Base-by-base conservation (phyloP, 306 rosid genomes). In the Cucurbita moschata region DNA sequence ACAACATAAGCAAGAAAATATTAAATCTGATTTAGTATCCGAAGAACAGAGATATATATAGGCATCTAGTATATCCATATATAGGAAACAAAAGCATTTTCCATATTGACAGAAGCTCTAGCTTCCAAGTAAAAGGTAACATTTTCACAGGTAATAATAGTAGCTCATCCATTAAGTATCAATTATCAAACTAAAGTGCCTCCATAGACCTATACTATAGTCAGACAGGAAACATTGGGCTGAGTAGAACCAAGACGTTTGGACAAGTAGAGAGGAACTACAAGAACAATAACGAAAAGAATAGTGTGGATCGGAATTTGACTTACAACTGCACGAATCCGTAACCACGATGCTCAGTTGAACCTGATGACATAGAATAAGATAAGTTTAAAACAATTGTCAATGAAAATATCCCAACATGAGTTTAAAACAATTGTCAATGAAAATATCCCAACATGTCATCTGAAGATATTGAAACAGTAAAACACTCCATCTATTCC, bases 241-340 rank as follows among this genome's bases (percentile, higher is more conserved):
- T 37, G 6, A 61, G 38, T 35, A 61, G 10, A 61, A 37, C 39
- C 12, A 30, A 13, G 26, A 54, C 21, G 16, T 26, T 15, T 69
- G 72, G n/a, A 21, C 55, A 53, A 19, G 23, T 65, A 65, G 37
- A 64, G 16, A 6, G 16, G 26, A 68, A 77, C 3, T 18, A n/a
- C 42, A 68, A 9, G 6, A 15, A 44, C 3, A 7, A n/a, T 26
- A 51, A 44, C 21, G 16, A 79, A 55, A 39, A 16, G 4, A 54
- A 37, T 26, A 49, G 65, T 64, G 37, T 52, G 10, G 23, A 42
- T 40, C 69, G 4, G 35, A 67, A 42, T 54, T 50, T 49, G 67
- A 80, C 98, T 90, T 84, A 94, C 99, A 87, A 94, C 61, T 87
- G 96, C 65, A 91, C 90, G 65, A 82, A 89, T 74, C 95, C 96